Percentiles rank a stretch among this genome's conserved stretches.
phyloP scores from a whole-genome alignment of 129 eudicot genomes.

The carrot (Daucus carota) region DNA sequence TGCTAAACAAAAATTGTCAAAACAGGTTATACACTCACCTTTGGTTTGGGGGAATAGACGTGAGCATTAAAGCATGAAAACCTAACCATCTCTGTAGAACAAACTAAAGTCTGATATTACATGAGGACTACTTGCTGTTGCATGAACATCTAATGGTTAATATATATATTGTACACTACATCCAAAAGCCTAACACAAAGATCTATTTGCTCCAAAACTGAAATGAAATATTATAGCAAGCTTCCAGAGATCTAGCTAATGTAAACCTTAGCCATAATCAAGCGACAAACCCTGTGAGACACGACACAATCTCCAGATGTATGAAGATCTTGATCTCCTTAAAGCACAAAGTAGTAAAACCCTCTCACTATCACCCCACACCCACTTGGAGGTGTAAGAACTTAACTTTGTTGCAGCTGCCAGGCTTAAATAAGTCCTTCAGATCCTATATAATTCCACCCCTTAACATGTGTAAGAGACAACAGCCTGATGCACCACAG shows the following conservation, averaged over 20 bases:
- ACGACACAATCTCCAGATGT: constrained; percentile 93
- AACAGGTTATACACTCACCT: constrained; percentile 45
- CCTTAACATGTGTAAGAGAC: constrained; percentile 51
- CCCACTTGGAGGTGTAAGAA: constrained; percentile 80
- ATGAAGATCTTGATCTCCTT: constrained; percentile 90
- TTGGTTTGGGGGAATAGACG: constrained; percentile 47
- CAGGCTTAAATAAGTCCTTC: constrained; percentile 74
- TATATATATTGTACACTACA: constrained; percentile 21
- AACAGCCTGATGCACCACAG: constrained; percentile 34
- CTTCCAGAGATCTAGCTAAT: constrained; percentile 8
- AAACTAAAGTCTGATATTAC: constrained; percentile 17
- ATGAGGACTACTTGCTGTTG: constrained; percentile 19
- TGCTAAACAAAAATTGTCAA: background rate
- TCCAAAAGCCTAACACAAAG: constrained; percentile 26
- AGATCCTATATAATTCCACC: constrained; percentile 43
- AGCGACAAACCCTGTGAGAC: constrained; percentile 72
- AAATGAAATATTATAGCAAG: constrained; percentile 17
- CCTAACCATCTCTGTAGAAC: constrained; percentile 57
- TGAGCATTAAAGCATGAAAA: constrained; percentile 82
- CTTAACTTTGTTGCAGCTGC: constrained; percentile 62
- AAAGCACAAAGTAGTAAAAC: constrained; percentile 55
- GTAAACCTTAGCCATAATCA: constrained; percentile 82
- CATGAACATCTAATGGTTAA: background rate
- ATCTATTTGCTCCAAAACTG: constrained; percentile 3
- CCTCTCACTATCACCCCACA: constrained; percentile 73